Conservation (phyloP, 23 red algal species). For the Gracilaria vermiculophylla region DNA sequence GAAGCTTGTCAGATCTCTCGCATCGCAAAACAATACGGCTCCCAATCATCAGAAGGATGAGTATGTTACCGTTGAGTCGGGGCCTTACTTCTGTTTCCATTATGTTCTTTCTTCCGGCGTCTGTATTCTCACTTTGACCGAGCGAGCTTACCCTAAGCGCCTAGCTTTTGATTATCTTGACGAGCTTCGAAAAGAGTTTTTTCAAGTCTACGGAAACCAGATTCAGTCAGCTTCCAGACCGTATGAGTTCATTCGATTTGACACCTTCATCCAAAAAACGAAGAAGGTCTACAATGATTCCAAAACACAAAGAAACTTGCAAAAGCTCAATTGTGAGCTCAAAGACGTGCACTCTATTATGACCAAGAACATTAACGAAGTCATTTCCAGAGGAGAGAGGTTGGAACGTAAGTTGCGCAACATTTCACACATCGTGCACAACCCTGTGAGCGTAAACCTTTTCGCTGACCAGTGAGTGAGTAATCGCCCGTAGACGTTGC, state of each 20-base stretch:
- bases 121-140: constrained; percentile 84
- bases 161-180: constrained; percentile 97
- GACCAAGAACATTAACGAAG: constrained; percentile 97
- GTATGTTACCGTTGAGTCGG: constrained; percentile 84
- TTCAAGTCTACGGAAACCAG: constrained; percentile 83
- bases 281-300: constrained; percentile 98
- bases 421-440: neutral
- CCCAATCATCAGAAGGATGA: constrained; percentile 18
- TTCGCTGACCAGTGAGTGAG: neutral
- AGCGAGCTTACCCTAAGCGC: constrained; percentile 87
- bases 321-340: constrained; percentile 93
- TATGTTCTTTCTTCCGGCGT: constrained; percentile 79
- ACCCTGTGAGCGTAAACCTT: neutral
- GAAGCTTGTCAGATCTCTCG: constrained; percentile 77
- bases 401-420: constrained; percentile 72
- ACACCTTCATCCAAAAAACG: constrained; percentile 97
- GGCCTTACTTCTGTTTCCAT: constrained; percentile 87
- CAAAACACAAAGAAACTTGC: constrained; percentile 87
- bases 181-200: constrained; percentile 95
- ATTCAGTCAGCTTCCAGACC: constrained; percentile 73
- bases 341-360: constrained; percentile 96
- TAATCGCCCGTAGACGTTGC: constrained; percentile 39
- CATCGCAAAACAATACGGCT: constrained; percentile 6
- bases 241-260: constrained; percentile 98
- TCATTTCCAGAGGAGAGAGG: constrained; percentile 91